Conservation (phyloP, 2,329 filamentous ascomycete genomes). For the Aspergillus bombycis region DNA sequence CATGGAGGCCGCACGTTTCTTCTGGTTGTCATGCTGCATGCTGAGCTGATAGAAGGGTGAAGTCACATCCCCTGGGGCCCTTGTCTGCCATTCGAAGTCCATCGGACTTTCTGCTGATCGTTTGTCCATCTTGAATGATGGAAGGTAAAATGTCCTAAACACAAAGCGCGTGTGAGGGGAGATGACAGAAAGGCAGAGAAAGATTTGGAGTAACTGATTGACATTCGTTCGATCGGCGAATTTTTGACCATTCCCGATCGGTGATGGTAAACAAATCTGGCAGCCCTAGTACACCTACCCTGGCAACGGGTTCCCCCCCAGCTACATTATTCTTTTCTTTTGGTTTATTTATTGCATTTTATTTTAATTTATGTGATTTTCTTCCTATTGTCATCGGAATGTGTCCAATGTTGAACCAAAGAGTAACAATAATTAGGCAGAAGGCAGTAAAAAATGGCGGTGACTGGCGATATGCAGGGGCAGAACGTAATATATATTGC, state of each 20-base stretch:
- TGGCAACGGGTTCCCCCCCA: neutral
- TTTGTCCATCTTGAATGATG: slow-evolving; percentile 36
- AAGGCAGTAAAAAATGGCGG: neutral
- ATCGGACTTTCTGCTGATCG: slow-evolving; percentile 51
- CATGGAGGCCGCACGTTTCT: slow-evolving; percentile 45
- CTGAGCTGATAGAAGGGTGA: slow-evolving; percentile 54
- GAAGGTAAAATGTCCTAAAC: slow-evolving; percentile 24
- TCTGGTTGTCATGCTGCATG: slow-evolving; percentile 43
- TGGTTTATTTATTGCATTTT: too few species aligned
- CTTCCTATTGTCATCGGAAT: neutral
- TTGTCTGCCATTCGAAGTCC: slow-evolving; percentile 55
- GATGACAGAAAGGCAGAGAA: neutral
- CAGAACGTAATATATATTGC: neutral
- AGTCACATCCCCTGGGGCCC: slow-evolving; percentile 47
- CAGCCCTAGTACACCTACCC: neutral
- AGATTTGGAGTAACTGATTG: neutral
- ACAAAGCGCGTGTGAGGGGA: neutral
- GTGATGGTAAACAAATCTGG: slow-evolving; percentile 13
- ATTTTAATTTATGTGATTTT: neutral
- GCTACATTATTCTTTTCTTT: too few species aligned
- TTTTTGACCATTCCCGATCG: slow-evolving; percentile 13
- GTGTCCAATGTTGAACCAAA: neutral
- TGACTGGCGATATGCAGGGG: neutral
- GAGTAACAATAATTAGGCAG: neutral
- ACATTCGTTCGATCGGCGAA: slow-evolving; percentile 1